phyloP scores from a whole-genome alignment of 495 filamentous ascomycete species.

The Trichoderma gamsii region DNA sequence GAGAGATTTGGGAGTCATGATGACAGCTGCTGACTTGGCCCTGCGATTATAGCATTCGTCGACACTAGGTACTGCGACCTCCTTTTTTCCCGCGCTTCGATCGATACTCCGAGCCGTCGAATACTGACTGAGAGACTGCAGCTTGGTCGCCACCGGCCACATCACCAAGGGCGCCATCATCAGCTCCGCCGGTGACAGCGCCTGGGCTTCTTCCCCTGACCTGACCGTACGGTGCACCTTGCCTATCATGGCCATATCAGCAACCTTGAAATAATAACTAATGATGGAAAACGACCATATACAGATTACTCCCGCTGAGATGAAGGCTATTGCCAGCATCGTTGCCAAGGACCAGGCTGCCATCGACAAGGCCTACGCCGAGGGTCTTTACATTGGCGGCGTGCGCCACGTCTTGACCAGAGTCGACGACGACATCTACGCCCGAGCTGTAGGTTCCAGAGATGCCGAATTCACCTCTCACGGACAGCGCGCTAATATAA shows the following conservation, averaged over 20 bases:
- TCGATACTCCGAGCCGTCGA: not conserved
- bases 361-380: conserved; percentile 38
- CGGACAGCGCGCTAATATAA: not conserved
- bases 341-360: conserved; percentile 40
- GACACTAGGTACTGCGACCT: conserved; percentile 37
- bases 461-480: not conserved
- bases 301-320: conserved; percentile 55
- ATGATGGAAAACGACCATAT: not conserved
- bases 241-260: not conserved
- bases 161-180: conserved; percentile 86
- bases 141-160: conserved; percentile 77
- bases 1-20: conserved; percentile 1
- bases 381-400: conserved; percentile 66
- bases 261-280: not conserved
- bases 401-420: conserved; percentile 66
- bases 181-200: conserved; percentile 69
- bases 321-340: conserved; percentile 48
- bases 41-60: conserved; percentile 38
- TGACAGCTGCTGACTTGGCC: conserved; percentile 30
- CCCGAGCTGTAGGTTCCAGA: conserved; percentile 61
- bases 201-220: conserved; percentile 67
- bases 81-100: not conserved
- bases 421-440: conserved; percentile 74
- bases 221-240: conserved; percentile 54
- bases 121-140: conserved; percentile 27